Percentiles rank a stretch among this genome's conserved stretches.
These are phyloP conservation scores for Inga oerstediana DNA, from an alignment of 306 rosid species.

Conservation along the genomic window DNA sequence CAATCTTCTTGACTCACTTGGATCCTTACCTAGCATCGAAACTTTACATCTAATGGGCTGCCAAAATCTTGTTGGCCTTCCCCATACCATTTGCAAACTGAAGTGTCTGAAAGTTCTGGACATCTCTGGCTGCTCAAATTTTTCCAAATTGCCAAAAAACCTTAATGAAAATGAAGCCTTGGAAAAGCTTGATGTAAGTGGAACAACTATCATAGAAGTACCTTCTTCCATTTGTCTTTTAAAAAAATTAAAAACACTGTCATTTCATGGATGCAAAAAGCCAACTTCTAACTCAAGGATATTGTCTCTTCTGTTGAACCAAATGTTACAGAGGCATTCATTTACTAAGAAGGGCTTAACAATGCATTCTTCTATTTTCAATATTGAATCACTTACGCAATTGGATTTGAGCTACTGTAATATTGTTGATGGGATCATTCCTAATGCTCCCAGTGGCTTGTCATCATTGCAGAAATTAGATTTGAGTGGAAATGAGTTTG, in stretches of 20 bases:
- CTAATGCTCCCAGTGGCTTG: not conserved
- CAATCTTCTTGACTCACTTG: not conserved
- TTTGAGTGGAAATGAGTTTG: not conserved
- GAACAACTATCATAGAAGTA: no score
- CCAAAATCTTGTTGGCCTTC: not conserved
- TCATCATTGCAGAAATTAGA: not conserved
- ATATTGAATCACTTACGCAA: no score
- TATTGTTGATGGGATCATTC: no score
- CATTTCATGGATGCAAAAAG: not conserved
- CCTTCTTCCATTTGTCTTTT: no score
- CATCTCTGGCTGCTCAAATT: not conserved
- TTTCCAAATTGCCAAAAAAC: not conserved
- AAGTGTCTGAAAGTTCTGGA: not conserved
- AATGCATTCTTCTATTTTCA: no score
- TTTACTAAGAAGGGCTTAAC: no score
- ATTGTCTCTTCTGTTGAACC: no score
- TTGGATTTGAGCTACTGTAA: no score
- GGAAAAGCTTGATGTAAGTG: no score
- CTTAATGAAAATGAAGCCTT: not conserved
- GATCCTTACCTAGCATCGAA: not conserved
- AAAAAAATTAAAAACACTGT: not conserved
- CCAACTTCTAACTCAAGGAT: not conserved
- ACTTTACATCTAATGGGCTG: not conserved
- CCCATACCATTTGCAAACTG: not conserved
- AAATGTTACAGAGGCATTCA: no score